Base-by-base conservation (phyloP, 2,329 filamentous ascomycete species). In the Hawksworthiomyces lignivorus region DNA sequence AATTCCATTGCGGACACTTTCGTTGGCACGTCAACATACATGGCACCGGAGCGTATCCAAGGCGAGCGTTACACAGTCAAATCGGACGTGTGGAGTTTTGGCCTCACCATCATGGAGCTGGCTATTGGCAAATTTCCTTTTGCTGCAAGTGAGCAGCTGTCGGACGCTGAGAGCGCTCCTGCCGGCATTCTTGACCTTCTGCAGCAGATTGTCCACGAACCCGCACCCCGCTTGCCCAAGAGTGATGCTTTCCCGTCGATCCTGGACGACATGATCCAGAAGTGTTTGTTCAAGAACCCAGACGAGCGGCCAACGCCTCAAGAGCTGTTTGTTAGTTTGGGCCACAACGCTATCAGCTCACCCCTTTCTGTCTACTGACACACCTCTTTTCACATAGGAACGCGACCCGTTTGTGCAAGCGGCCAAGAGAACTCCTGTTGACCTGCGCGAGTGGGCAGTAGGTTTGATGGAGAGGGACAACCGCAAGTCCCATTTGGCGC, bases 1-100 rank as follows among this genome's bases (percentile, higher is more conserved):
- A 97, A 97, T 66, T 97, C 92, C 5, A 88, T 98, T 51, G 92
- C 92, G 39, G 90, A 97, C 59, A 98, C 92, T 1, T 98, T 98
- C 56, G 92, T 98, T 27, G 92, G 92, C 40, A 98, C 92, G 2
- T 96, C 92, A 28, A 98, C 92, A 43, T 98, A 98, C 70, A 98
- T 98, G 92, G 92, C 92, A 0, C 92, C 92, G 0, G 92, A 98
- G 68, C 80, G 92, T 62, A 98, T 98, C 52, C 89, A 97, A 61
- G 92, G 92, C 48, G 88, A 92, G 50, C 88, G 87, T 55, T 98
- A 98, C 64, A 95, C 90, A 0, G 90, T 98, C 56, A 96, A 96
- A 63, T 96, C 89, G 11, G 92, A 98, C 61, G 92, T 98, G 4
- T 98, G 92, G 92, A 96, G 89, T 74, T 94, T 96, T 49, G 92